A percentile compares a stretch with the other conserved stretches of the same genome.
Conservation (phyloP, 495 filamentous ascomycete species). For the Podospora didyma region DNA sequence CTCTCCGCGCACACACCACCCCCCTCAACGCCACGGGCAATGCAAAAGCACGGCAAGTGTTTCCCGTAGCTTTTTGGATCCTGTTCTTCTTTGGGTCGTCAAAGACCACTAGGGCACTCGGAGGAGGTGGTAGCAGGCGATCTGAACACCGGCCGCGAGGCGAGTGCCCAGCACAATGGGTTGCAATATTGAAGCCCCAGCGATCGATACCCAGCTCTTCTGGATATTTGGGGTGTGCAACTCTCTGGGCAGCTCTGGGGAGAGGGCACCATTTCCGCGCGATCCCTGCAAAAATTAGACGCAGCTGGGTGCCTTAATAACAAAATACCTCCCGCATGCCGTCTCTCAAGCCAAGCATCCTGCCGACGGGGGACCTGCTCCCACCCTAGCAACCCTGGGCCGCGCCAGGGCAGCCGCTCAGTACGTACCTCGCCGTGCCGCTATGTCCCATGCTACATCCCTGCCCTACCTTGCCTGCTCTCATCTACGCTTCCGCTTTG, state of each 20-base stretch:
- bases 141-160: neutral
- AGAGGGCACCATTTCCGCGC: constrained; percentile 9
- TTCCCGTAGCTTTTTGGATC: constrained; percentile 10
- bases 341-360: constrained; percentile 9
- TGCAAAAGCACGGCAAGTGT: constrained; percentile 12
- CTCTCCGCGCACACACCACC: neutral
- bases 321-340: constrained; percentile 9
- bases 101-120: neutral
- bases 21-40: neutral
- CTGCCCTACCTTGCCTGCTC: neutral
- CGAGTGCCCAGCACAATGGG: constrained; percentile 3
- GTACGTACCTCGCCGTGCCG: neutral
- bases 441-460: neutral
- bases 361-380: constrained; percentile 9
- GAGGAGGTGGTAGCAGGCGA: neutral
- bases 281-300: constrained; percentile 17
- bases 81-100: neutral
- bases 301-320: constrained; percentile 19
- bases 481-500: neutral
- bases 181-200: constrained; percentile 21
- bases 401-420: neutral
- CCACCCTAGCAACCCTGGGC: neutral
- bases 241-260: neutral
- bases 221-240: no score
- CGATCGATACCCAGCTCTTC: constrained; percentile 11